A percentile compares a stretch with the other conserved stretches of the same genome.
Conservation (phyloP, 768 basidiomycete species). For the Rhodotorula kratochvilovae region DNA sequence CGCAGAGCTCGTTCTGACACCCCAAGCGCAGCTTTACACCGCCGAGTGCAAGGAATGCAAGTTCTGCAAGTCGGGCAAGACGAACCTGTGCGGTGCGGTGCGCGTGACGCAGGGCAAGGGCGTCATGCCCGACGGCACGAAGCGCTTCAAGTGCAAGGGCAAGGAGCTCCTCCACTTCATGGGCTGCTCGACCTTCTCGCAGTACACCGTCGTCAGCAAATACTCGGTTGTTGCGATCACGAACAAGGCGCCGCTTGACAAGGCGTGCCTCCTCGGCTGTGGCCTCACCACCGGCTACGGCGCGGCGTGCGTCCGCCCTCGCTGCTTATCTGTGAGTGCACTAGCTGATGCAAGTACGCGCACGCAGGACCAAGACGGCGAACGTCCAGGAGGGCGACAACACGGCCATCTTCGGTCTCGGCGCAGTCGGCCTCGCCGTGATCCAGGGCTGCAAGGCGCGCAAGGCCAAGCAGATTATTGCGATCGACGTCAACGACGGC, state of each 20-base stretch:
- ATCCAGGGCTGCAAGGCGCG: slow-evolving; percentile 72
- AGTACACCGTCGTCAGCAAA: slow-evolving; percentile 94
- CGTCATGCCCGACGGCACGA: slow-evolving; percentile 83
- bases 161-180: slow-evolving; percentile 89
- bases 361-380: slow-evolving; percentile 42
- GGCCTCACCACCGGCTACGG: slow-evolving; percentile 39
- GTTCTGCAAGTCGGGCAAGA: slow-evolving; percentile 87
- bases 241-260: slow-evolving; percentile 77
- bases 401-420: slow-evolving; percentile 93
- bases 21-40: slow-evolving; percentile 37
- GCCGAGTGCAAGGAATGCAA: slow-evolving; percentile 93
- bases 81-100: slow-evolving; percentile 76
- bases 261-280: slow-evolving; percentile 87
- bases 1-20: neutral
- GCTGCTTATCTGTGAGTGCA: slow-evolving; percentile 42
- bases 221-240: slow-evolving; percentile 91
- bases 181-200: slow-evolving; percentile 99
- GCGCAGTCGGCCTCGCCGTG: slow-evolving; percentile 87
- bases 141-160: slow-evolving; percentile 80
- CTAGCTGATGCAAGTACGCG: neutral
- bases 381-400: slow-evolving; percentile 62
- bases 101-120: slow-evolving; percentile 81
- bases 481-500: slow-evolving; percentile 72
- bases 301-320: slow-evolving; percentile 51
- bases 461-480: slow-evolving; percentile 82